A percentile compares a stretch with the other conserved stretches of the same genome.
These are phyloP conservation scores for Corymbia maculata DNA, from an alignment of 345 rosid species.

Conservation along the genomic window DNA sequence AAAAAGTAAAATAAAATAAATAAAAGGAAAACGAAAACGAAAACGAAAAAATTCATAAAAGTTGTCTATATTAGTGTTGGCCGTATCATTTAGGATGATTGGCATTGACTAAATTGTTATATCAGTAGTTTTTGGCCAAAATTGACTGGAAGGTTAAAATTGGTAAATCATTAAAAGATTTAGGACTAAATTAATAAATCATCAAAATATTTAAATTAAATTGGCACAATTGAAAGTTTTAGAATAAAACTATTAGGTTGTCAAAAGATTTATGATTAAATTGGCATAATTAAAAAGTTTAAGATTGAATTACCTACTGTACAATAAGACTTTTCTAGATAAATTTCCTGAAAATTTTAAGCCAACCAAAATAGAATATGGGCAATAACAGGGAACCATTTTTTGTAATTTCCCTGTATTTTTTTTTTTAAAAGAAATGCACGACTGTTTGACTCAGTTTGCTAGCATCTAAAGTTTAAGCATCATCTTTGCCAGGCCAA, in stretches of 20 bases:
- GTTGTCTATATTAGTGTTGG: rapidly evolving
- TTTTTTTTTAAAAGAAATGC: neutral
- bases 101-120: rapidly evolving
- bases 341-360: too few relatives aligned
- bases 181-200: neutral
- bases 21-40: too few relatives aligned
- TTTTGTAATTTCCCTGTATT: neutral
- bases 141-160: neutral
- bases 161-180: neutral
- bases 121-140: too few relatives aligned
- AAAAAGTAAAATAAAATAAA: too few relatives aligned
- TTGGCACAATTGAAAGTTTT: too few relatives aligned
- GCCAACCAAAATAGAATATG: neutral
- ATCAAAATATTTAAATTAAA: too few relatives aligned
- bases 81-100: rapidly evolving
- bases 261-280: too few relatives aligned
- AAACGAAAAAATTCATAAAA: too few relatives aligned
- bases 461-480: neutral
- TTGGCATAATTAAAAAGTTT: too few relatives aligned
- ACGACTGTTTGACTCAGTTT: neutral
- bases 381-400: neutral
- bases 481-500: neutral
- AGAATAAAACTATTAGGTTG: too few relatives aligned
- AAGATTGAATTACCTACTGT: rapidly evolving
- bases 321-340: too few relatives aligned